phyloP scores from a whole-genome alignment of 345 rosid genomes.

The Eucalyptus cloeziana region DNA sequence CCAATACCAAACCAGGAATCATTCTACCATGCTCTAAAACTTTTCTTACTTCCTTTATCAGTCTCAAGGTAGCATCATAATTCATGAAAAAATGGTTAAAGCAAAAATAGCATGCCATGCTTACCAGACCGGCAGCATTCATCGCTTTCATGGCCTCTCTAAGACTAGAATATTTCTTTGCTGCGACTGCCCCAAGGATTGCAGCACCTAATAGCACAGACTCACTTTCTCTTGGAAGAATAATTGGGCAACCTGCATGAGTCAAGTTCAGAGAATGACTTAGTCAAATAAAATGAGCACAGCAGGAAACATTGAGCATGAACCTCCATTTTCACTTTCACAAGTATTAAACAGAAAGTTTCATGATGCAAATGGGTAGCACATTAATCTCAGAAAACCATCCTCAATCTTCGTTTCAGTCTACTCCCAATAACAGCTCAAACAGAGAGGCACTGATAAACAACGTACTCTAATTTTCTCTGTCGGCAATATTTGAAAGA shows the following conservation, averaged over 20 bases:
- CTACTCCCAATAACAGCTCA: neutral
- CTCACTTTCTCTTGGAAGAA: slow-evolving; percentile 88
- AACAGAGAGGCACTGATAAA: neutral
- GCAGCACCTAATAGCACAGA: slow-evolving; percentile 91
- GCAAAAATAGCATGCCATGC: neutral
- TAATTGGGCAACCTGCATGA: slow-evolving; percentile 65
- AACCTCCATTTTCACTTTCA: neutral
- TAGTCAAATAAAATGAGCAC: neutral
- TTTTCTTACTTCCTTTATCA: neutral
- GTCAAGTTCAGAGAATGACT: neutral
- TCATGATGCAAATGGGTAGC: neutral
- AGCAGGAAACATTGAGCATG: neutral
- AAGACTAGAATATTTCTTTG: slow-evolving; percentile 55
- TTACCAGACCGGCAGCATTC: slow-evolving; percentile 84
- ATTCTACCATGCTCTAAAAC: neutral
- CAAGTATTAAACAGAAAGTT: neutral
- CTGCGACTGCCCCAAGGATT: slow-evolving; percentile 85
- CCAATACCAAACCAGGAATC: neutral
- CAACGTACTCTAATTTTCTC: neutral
- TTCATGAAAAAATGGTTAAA: neutral
- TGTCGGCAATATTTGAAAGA: neutral
- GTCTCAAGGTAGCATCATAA: neutral
- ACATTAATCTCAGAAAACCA: neutral
- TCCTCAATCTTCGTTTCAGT: neutral
- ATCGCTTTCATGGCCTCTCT: slow-evolving; percentile 80